phyloP scores from a whole-genome alignment of 129 eudicot species.

The Sambucus nigra region DNA sequence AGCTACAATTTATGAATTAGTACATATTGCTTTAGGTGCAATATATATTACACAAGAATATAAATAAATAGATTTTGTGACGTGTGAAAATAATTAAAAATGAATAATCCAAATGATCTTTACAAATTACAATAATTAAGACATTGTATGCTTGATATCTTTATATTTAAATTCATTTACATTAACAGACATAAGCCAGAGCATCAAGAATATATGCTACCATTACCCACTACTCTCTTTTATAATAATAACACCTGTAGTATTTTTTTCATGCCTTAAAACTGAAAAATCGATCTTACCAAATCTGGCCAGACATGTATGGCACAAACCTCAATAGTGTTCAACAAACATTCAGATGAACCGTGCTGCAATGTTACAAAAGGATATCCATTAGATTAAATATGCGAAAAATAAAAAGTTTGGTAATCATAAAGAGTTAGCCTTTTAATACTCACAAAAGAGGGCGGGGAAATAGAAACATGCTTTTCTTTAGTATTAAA shows the following conservation, averaged over 20 bases:
- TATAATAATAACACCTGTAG: too few species aligned
- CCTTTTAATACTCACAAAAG: too few species aligned
- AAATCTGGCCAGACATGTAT: constrained; percentile 77
- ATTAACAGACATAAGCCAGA: too few species aligned
- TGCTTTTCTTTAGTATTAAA: too few species aligned
- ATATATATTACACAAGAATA: not conserved
- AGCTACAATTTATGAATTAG: not conserved
- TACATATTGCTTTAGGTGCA: not conserved
- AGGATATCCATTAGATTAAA: not conserved
- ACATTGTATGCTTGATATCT: too few species aligned
- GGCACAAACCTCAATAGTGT: constrained; percentile 88
- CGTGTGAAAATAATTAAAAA: not conserved
- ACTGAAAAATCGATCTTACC: constrained; percentile 28
- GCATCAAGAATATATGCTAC: too few species aligned
- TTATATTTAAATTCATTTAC: too few species aligned
- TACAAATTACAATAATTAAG: not conserved
- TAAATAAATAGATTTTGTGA: too few species aligned
- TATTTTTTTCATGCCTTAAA: not conserved
- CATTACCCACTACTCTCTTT: too few species aligned
- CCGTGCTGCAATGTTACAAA: constrained; percentile 70
- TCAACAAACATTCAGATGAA: constrained; percentile 58
- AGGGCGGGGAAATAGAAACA: too few species aligned
- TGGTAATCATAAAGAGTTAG: too few species aligned
- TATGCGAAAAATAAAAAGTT: too few species aligned
- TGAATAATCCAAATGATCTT: not conserved